Conservation (phyloP, 768 basidiomycete genomes). For the Tricholoma saponaceum region DNA sequence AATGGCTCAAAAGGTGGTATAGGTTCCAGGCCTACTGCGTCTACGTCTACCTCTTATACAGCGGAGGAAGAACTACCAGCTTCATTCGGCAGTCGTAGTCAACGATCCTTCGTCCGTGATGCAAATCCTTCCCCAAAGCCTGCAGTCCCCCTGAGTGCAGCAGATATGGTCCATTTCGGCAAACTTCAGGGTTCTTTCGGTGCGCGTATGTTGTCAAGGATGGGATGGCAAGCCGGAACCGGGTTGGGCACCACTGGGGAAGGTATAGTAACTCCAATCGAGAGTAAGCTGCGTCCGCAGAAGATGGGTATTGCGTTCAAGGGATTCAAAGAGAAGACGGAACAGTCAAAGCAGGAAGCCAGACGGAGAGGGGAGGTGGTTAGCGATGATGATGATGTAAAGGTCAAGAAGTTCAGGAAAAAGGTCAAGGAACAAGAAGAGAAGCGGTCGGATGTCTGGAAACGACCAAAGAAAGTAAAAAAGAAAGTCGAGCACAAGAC, state of each 20-base stretch:
- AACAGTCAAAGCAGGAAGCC: slow-evolving; percentile 80
- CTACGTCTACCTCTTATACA: slow-evolving; percentile 15
- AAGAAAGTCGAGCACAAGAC: slow-evolving; percentile 90
- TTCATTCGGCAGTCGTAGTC: slow-evolving; percentile 32
- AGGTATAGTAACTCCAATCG: slow-evolving; percentile 86
- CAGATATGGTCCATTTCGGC: slow-evolving; percentile 78
- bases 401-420: slow-evolving; percentile 44
- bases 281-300: slow-evolving; percentile 79
- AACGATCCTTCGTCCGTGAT: slow-evolving; percentile 50
- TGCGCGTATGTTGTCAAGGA: slow-evolving; percentile 87
- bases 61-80: slow-evolving; percentile 32
- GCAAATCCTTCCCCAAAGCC: slow-evolving; percentile 42
- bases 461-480: slow-evolving; percentile 79
- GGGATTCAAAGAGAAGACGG: slow-evolving; percentile 86
- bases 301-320: slow-evolving; percentile 85
- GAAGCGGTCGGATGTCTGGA: slow-evolving; percentile 80
- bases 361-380: slow-evolving; percentile 66
- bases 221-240: slow-evolving; percentile 87
- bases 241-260: slow-evolving; percentile 74
- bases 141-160: slow-evolving; percentile 48
- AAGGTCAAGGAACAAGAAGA: slow-evolving; percentile 51
- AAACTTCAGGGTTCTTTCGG: slow-evolving; percentile 77
- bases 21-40: slow-evolving; percentile 20
- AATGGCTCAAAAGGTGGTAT: slow-evolving; percentile 21
- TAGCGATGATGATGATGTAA: slow-evolving; percentile 67